Percentiles rank a stretch among this genome's conserved stretches.
Evolutionary conservation across 345 rosid genomes (phyloP).

Genomic region (Aquilaria sinensis): DNA sequence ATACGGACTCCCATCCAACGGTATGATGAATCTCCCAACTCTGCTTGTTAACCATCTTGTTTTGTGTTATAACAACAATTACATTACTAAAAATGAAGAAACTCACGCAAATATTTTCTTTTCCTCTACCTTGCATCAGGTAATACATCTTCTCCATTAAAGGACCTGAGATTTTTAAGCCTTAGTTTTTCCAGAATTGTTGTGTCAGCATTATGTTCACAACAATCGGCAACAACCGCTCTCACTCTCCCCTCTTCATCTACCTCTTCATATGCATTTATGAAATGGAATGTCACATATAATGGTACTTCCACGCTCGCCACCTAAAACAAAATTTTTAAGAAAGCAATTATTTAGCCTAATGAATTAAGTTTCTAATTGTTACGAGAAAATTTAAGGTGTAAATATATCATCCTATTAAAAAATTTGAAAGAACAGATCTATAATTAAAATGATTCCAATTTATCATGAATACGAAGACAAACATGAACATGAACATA

Average conservation of each 20-base stretch:
- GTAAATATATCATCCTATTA: too few relatives aligned
- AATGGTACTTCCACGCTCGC: constrained; percentile 92
- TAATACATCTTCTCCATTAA: constrained; percentile 50
- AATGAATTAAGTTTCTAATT: too few relatives aligned
- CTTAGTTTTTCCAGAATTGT: constrained; percentile 69
- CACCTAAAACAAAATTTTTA: constrained; percentile 35
- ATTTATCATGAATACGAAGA: not conserved
- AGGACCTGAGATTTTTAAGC: constrained; percentile 70
- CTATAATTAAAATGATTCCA: not conserved
- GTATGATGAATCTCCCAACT: constrained; percentile 90
- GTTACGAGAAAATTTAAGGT: too few relatives aligned
- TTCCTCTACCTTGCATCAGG: constrained; percentile 72
- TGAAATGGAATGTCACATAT: constrained; percentile 83
- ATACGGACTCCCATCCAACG: constrained; percentile 73
- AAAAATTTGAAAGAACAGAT: too few relatives aligned
- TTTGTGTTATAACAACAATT: too few relatives aligned
- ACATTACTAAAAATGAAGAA: too few relatives aligned
- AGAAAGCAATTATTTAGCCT: not conserved
- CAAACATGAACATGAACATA: not conserved
- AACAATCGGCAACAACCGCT: constrained; percentile 75
- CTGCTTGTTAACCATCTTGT: constrained; percentile 20
- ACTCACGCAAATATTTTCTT: too few relatives aligned
- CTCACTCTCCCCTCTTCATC: constrained; percentile 74
- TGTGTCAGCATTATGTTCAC: constrained; percentile 81
- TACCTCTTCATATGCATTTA: constrained; percentile 84